Base-by-base conservation (phyloP, 371 early-diverging fungal genomes). In the Lichtheimia ornata region DNA sequence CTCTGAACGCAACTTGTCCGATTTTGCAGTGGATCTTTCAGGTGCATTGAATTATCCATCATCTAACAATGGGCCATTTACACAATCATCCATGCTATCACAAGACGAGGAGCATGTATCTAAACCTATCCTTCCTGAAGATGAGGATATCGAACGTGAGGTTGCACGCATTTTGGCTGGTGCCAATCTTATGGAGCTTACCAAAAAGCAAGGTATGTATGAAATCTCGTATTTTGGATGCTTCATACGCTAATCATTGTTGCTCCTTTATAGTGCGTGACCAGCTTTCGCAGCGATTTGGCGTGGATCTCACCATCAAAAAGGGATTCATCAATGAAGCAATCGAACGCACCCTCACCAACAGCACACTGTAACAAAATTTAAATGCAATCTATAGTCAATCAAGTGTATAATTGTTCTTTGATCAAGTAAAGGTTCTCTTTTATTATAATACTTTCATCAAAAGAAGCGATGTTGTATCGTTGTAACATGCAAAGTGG, bases 261-360 rank as follows among this genome's bases (percentile, higher is more conserved):
- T 61, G 43, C 56, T 56, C 58, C 22, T 59, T 42, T 42, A 9
- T 76, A 85, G 96, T 96, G 11, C 79, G 98, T 11, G 90, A 92
- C 65, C 86, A 91, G 61, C 70, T 97, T 53, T 77, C 87, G 17
- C 56, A 66, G 17, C 66, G 86, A 42, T 96, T 94, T 80, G 90
- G 91, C 13, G 85, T 92, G 4, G 95, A 96, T 62, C 70, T 97
- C 72, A 84, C 83, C 2, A 72, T 84, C 14, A 83, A 88, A 64
- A 94, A 92, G 68, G 93, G 92, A 14, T 94, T 88, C 64, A 95
- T 97, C 65, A 91, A 96, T 64, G 72, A 82, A 41, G 84, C 84
- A 50, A 95, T 97, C 53, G 95, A 95, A 17, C 43, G 57, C 3
- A 56, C 43, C 5, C 25, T 56, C 11, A 47, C 47, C 22, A 22